Evolutionary conservation across 441 rosid species (phyloP).

Genomic region (Aquilaria agallochum): DNA sequence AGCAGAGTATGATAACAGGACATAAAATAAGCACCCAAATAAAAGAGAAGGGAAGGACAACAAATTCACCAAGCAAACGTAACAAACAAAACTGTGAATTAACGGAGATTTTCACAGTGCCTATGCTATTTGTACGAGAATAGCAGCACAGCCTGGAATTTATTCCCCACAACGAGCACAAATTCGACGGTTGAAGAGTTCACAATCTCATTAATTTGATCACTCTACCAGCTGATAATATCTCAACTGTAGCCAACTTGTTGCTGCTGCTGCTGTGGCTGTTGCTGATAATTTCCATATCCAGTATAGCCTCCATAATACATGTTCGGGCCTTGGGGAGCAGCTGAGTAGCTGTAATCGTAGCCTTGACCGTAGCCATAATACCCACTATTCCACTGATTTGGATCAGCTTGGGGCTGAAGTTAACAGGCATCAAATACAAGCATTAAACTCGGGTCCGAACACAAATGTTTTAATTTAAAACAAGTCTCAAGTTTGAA

Average conservation of each 20-base stretch:
- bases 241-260: conserved; percentile 58
- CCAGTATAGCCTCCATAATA: conserved; percentile 82
- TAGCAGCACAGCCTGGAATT: conserved; percentile 23
- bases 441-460: neutral
- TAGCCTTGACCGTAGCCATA: conserved; percentile 80
- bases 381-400: conserved; percentile 53
- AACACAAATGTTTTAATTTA: neutral
- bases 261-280: conserved; percentile 53
- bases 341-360: conserved; percentile 63
- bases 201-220: conserved; percentile 4
- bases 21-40: too few relatives aligned
- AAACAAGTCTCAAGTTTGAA: neutral
- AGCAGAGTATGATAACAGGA: too few relatives aligned
- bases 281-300: conserved; percentile 64
- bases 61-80: too few relatives aligned
- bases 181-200: neutral
- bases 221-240: conserved; percentile 3
- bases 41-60: too few relatives aligned
- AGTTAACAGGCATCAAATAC: neutral
- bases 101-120: conserved; percentile 17
- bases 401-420: conserved; percentile 49
- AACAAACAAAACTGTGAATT: too few relatives aligned
- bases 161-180: conserved; percentile 6
- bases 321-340: conserved; percentile 72
- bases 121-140: conserved; percentile 13